Conservation (phyloP, 2,329 filamentous ascomycete species). For the Penicillium sp. region DNA sequence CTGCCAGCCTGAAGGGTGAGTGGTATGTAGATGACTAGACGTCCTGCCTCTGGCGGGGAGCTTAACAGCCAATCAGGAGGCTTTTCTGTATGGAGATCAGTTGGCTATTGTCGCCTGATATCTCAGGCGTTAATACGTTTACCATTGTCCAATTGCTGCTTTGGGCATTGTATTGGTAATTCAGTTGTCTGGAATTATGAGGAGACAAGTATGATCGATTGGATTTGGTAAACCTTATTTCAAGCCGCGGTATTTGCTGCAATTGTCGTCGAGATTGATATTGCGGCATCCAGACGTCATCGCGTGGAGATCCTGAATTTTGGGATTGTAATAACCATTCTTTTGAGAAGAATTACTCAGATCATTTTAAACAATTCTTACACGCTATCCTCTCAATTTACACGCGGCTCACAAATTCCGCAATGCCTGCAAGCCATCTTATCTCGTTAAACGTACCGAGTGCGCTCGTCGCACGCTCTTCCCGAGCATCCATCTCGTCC, state of each 20-base stretch:
- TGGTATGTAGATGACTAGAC: background rate
- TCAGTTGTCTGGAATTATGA: background rate
- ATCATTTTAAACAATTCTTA: background rate
- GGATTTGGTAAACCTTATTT: background rate
- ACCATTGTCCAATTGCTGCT: background rate
- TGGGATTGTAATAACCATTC: background rate
- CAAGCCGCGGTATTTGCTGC: background rate
- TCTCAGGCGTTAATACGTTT: background rate
- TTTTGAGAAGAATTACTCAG: background rate
- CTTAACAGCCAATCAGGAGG: background rate
- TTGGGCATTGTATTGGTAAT: background rate
- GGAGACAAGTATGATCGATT: background rate
- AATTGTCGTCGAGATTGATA: slow-evolving; percentile 1
- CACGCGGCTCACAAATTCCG: background rate
- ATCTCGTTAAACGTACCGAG: slow-evolving; percentile 15
- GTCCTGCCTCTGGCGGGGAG: background rate
- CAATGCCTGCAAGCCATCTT: slow-evolving; percentile 17
- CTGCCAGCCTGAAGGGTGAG: background rate
- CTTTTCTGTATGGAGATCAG: background rate
- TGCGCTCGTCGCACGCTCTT: background rate
- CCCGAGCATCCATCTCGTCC: background rate
- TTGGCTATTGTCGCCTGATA: background rate
- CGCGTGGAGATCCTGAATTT: slow-evolving; percentile 4
- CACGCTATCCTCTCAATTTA: background rate
- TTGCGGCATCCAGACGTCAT: slow-evolving; percentile 39